Evolutionary conservation across 2,329 filamentous ascomycete genomes (phyloP).

Genomic region (Colletotrichum shisoi): DNA sequence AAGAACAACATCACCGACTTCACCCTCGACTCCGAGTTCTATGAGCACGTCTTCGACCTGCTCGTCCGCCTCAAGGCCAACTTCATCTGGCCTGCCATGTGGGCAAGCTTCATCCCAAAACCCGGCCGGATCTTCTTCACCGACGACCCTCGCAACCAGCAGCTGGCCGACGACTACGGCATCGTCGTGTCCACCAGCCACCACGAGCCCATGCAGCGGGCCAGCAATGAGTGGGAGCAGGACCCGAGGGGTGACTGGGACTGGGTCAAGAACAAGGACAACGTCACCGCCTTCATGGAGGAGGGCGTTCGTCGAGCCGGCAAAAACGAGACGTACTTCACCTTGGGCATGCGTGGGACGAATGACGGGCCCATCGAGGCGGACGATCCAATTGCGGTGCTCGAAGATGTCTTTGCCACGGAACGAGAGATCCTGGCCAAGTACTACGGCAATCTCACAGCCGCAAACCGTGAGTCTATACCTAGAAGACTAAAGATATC

Average conservation of each 20-base stretch:
- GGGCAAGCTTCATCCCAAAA: conserved; percentile 45
- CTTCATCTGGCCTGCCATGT: conserved; percentile 71
- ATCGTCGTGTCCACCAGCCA: conserved; percentile 75
- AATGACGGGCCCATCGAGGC: conserved; percentile 67
- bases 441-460: conserved; percentile 60
- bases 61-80: conserved; percentile 72
- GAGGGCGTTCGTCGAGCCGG: conserved; percentile 64
- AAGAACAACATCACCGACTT: conserved; percentile 20
- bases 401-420: conserved; percentile 65
- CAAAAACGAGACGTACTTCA: conserved; percentile 68
- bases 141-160: conserved; percentile 70
- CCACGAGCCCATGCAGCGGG: conserved; percentile 71
- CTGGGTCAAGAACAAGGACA: conserved; percentile 70
- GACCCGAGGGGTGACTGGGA: conserved; percentile 67
- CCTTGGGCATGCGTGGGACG: conserved; percentile 71
- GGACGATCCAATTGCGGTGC: conserved; percentile 61
- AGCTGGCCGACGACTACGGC: conserved; percentile 72
- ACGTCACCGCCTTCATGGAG: conserved; percentile 69
- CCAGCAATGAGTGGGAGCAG: conserved; percentile 59
- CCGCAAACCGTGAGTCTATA: conserved; percentile 67
- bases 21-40: conserved; percentile 62
- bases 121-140: conserved; percentile 74
- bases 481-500: conserved; percentile 48
- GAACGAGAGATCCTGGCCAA: conserved; percentile 67
- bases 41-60: conserved; percentile 71